A percentile compares a stretch with the other conserved stretches of the same genome.
Evolutionary conservation across 2,329 filamentous ascomycete genomes (phyloP).

Genomic region (Lachnellula hyalina): DNA sequence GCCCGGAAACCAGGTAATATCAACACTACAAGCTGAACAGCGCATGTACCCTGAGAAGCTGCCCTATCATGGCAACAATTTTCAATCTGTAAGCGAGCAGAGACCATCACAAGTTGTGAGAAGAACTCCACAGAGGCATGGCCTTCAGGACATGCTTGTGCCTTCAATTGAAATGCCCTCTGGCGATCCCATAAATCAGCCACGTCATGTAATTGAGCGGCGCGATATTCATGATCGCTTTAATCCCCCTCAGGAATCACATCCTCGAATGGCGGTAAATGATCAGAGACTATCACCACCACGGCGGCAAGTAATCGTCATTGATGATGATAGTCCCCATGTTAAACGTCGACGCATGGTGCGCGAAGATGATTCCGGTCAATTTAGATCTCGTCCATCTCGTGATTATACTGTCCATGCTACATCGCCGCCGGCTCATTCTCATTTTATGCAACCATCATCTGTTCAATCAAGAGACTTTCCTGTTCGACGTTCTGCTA

Average conservation of each 20-base stretch:
- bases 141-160: constrained; percentile 30
- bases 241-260: constrained; percentile 14
- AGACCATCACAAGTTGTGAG: constrained; percentile 28
- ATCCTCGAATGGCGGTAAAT: constrained; percentile 19
- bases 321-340: constrained; percentile 28
- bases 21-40: constrained; percentile 22
- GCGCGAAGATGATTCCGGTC: constrained; percentile 24
- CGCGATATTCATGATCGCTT: constrained; percentile 12
- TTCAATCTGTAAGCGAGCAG: constrained; percentile 15
- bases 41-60: constrained; percentile 18
- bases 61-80: constrained; percentile 13
- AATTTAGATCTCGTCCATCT: constrained; percentile 23
- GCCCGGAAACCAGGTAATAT: constrained; percentile 25
- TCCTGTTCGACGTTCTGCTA: constrained; percentile 11
- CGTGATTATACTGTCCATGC: constrained; percentile 18
- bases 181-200: constrained; percentile 18
- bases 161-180: constrained; percentile 30
- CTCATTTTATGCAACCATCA: constrained; percentile 21
- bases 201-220: constrained; percentile 19
- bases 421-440: constrained; percentile 20
- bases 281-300: constrained; percentile 18
- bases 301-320: constrained; percentile 25
- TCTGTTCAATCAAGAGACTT: constrained; percentile 19
- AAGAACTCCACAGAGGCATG: constrained; percentile 21
- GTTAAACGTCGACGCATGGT: constrained; percentile 27